These are phyloP conservation scores for Phytophthora rubi DNA, from an alignment of 352 stramenopile species.

Conservation along the genomic window DNA sequence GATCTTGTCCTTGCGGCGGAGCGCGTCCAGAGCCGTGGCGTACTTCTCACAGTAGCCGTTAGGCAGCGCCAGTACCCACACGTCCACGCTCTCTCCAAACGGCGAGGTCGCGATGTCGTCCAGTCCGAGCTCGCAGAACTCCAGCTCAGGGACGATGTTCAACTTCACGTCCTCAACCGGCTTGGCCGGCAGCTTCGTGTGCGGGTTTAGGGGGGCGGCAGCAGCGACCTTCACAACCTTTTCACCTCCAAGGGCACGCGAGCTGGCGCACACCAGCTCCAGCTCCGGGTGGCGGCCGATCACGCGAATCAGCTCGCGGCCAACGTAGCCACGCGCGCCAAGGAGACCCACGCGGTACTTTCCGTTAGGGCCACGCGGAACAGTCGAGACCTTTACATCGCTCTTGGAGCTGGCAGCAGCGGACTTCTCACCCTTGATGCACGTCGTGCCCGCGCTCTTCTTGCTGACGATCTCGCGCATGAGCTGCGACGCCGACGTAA, in stretches of 20 bases:
- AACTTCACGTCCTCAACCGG: conserved; percentile 43
- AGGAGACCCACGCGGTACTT: conserved; percentile 88
- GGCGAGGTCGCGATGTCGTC: conserved; percentile 73
- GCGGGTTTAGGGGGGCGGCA: conserved; percentile 80
- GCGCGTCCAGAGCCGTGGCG: conserved; percentile 67
- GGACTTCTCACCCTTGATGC: conserved; percentile 60
- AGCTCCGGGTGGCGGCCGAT: conserved; percentile 80
- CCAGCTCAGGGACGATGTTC: conserved; percentile 73
- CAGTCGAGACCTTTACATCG: conserved; percentile 16
- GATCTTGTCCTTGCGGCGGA: conserved; percentile 74
- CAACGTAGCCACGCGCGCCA: conserved; percentile 87
- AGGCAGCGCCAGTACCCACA: conserved; percentile 88
- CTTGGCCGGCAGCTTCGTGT: conserved; percentile 79
- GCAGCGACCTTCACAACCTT: conserved; percentile 81
- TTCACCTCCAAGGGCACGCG: conserved; percentile 75
- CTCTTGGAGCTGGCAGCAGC: conserved; percentile 23
- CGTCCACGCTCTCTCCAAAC: conserved; percentile 81
- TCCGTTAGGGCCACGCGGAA: conserved; percentile 32
- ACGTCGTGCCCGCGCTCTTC: conserved; percentile 87
- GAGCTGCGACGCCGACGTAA: conserved; percentile 84
- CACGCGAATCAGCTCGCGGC: conserved; percentile 86
- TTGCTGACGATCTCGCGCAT: conserved; percentile 87
- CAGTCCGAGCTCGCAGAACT: conserved; percentile 86
- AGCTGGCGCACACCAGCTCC: conserved; percentile 86
- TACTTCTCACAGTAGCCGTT: conserved; percentile 90